Base-by-base conservation (phyloP, 768 basidiomycete genomes). In the Agaricus sinodeliciosus region DNA sequence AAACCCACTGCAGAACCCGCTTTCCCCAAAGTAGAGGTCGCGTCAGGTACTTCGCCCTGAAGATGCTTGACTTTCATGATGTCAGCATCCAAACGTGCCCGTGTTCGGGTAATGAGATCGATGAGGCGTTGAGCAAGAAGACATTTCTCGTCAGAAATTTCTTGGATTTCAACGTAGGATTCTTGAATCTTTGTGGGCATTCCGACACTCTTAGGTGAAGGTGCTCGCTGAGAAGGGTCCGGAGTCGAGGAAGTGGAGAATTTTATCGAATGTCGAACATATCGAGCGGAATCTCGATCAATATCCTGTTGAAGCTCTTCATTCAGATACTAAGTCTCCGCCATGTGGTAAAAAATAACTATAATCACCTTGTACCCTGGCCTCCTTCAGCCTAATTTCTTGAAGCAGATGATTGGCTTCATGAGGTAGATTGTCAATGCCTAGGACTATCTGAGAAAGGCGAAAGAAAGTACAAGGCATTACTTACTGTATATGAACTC, bases 401-500 rank as follows among this genome's bases (percentile, higher is more conserved):
- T 76, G 73, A 22, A 80, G 64, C 35, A 80, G 61, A 59, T 79
- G 76, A 22, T 71, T 69, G 2, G 80, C 74, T 64, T 81, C 79
- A 52, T 69, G 66, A 1, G 79, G 79, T 9, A 81, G 62, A 60
- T 80, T 80, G 54, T 81, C 79, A 40, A 80, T 67, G 59, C 73
- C 78, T 81, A 15, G 8, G 12, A 40, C 27, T 55, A 47, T 51
- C 27, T 13, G 34, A 26, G 28, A 12, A 12, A 9, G 15, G 31
- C 19, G 36, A 36, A 18, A 27, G 36, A 19, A 31, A 35, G n/a
- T 27, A 15, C 11, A 36, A 16, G n/a, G 16, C 25, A 43, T 27
- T 46, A 7, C 73, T 36, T 28, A 78, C 79, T 79, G 63, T 79
- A 79, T 42, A 81, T 77, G 64, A 77, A 81, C 62, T 81, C 79